Conservation (phyloP, 2,329 filamentous ascomycete species). For the Colletotrichum filicis region DNA sequence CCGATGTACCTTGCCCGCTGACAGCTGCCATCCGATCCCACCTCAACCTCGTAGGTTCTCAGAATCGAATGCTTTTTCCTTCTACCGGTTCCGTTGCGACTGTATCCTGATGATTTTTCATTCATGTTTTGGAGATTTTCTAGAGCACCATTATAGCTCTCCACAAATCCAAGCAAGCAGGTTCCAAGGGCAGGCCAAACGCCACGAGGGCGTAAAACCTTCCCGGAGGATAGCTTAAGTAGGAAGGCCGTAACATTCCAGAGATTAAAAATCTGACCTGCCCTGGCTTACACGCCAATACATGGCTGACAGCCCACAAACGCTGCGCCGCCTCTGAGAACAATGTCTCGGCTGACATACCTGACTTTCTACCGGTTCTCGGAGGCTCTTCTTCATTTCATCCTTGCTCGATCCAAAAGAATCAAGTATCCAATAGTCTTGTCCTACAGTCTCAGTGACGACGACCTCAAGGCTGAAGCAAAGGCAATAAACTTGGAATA, state of each 20-base stretch:
- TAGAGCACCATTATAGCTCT: neutral
- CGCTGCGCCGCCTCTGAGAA: neutral
- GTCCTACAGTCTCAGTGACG: neutral
- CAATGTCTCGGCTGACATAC: neutral
- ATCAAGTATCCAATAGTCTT: neutral
- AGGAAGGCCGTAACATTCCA: neutral
- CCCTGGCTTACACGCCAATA: neutral
- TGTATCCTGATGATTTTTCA: neutral
- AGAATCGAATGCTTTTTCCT: no score
- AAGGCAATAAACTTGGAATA: neutral
- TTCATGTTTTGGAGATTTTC: neutral
- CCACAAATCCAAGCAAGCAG: neutral
- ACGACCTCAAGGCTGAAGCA: no score
- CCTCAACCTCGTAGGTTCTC: no score
- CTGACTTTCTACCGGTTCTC: no score
- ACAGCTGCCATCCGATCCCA: conserved; percentile 12
- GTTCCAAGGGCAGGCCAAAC: neutral
- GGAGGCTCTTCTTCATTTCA: no score
- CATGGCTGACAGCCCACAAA: neutral
- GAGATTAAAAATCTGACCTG: neutral
- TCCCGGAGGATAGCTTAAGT: no score
- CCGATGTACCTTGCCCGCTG: conserved; percentile 5
- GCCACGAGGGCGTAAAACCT: neutral
- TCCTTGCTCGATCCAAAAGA: neutral
- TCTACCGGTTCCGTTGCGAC: no score